Evolutionary conservation across 768 basidiomycete species (phyloP).

Genomic region (Crepidotus variabilis): DNA sequence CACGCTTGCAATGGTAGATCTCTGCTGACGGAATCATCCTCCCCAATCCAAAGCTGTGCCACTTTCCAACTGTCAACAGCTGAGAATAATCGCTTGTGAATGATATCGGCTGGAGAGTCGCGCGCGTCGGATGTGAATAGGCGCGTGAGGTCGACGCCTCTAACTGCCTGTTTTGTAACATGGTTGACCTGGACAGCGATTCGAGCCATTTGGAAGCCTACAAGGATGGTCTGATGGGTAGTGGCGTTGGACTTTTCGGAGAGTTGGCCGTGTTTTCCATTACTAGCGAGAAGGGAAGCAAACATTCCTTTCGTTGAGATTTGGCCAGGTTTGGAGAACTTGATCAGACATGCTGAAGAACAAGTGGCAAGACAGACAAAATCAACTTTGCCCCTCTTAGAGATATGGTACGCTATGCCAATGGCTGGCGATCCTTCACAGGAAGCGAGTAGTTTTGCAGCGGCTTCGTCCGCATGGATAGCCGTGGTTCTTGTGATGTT

Average conservation of each 20-base stretch:
- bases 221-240: conserved; percentile 10
- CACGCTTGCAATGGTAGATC: conserved; percentile 35
- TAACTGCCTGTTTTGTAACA: conserved; percentile 21
- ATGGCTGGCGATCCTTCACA: not conserved
- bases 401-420: conserved; percentile 9
- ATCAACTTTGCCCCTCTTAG: conserved; percentile 5
- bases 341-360: conserved; percentile 5
- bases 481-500: not conserved
- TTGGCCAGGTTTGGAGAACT: not conserved
- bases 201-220: conserved; percentile 34
- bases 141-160: conserved; percentile 35
- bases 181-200: conserved; percentile 28
- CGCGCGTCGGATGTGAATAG: conserved; percentile 16
- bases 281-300: not conserved
- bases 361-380: conserved; percentile 10
- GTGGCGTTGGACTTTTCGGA: not conserved
- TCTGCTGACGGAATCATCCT: conserved; percentile 10
- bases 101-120: conserved; percentile 19
- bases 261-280: conserved; percentile 1
- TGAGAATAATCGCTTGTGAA: conserved; percentile 12
- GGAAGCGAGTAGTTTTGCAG: not conserved
- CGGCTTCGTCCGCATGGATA: not conserved
- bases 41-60: conserved; percentile 26
- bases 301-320: not conserved
- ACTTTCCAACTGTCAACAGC: conserved; percentile 14